Base-by-base conservation (phyloP, 2,329 filamentous ascomycete genomes). In the Pestalotiopsis sp. region DNA sequence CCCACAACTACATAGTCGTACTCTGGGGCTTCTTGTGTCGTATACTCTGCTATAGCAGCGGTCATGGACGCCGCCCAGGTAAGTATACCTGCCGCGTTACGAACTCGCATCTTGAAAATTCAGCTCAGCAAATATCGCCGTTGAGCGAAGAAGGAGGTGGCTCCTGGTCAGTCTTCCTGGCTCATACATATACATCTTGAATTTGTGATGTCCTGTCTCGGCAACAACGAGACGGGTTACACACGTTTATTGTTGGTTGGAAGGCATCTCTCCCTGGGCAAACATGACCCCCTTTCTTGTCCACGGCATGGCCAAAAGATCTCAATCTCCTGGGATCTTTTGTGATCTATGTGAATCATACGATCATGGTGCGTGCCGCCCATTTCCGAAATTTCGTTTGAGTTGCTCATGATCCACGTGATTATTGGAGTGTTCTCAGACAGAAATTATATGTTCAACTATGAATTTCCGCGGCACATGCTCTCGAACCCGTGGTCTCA, bases 1-100 rank as follows among this genome's bases (percentile, higher is more conserved):
- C 85, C 85, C 31, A 87, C 84, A 14, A 87, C 79, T 25, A 87
- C 79, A 76, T 86, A 88, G 68, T 87, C 85, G 73, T 87, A 87
- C 12, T 59, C 20, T 4, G 45, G 45, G 9, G n/a, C 3, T 52
- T 52, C 9, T 52, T 52, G 45, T 52, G 45, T n/a, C 9, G 45
- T 27, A 23, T 27, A 59, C 9, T 23, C 57, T 3, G 57, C 57
- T 59, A 17, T n/a, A 14, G 20, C 4, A 6, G 13, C 9, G 4
- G 27, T 6, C 14, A 4, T 27, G 13, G 25, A 12, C 25, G 27
- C 17, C 17, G n/a, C n/a, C 45, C 45, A 52, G 45, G 17, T 6
- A 9, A 52, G 11, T n/a, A 52, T 52, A 52, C n/a, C 11, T 9
- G 17, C 45, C 45, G 45, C 20, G 2, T 52, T 52, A 9, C 45